phyloP scores from a whole-genome alignment of 805 yeast species.

The Naumovozyma castellii region DNA sequence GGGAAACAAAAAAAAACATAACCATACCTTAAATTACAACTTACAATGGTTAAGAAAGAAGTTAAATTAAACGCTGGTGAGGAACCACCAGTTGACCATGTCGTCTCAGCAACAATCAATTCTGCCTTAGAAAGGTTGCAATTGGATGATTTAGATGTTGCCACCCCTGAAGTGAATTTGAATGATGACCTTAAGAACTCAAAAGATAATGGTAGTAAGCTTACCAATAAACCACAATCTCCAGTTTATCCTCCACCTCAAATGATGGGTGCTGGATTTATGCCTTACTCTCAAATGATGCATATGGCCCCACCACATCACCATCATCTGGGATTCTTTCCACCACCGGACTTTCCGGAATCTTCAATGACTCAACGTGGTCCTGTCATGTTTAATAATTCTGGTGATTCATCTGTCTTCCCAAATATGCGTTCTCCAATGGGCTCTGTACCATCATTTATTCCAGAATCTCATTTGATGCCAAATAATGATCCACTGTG shows the following conservation, averaged over 20 bases:
- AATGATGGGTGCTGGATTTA: slow-evolving; percentile 26
- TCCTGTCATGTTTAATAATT: slow-evolving; percentile 11
- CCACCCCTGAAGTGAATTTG: background rate
- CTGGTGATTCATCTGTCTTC: slow-evolving; percentile 13
- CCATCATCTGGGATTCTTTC: slow-evolving; percentile 19
- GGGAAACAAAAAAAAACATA: background rate
- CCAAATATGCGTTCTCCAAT: slow-evolving; percentile 5
- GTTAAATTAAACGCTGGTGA: background rate
- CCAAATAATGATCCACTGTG: slow-evolving; percentile 14
- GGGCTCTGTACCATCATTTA: slow-evolving; percentile 3
- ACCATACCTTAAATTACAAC: too few relatives aligned
- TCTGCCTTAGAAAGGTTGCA: slow-evolving; percentile 28
- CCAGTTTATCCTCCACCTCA: slow-evolving; percentile 14
- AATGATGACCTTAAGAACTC: background rate
- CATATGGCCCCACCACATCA: slow-evolving; percentile 16
- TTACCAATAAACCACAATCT: background rate
- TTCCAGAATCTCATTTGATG: slow-evolving; percentile 3
- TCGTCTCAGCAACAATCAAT: slow-evolving; percentile 22
- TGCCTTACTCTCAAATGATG: slow-evolving; percentile 28
- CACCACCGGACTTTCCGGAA: slow-evolving; percentile 18
- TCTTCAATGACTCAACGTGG: slow-evolving; percentile 5
- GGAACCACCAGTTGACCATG: slow-evolving; percentile 15
- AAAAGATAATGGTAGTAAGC: background rate
- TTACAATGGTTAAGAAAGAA: background rate
- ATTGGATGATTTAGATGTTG: slow-evolving; percentile 18